phyloP scores from a whole-genome alignment of 129 eudicot species.

The Pseudognaphalium luteoalbum region DNA sequence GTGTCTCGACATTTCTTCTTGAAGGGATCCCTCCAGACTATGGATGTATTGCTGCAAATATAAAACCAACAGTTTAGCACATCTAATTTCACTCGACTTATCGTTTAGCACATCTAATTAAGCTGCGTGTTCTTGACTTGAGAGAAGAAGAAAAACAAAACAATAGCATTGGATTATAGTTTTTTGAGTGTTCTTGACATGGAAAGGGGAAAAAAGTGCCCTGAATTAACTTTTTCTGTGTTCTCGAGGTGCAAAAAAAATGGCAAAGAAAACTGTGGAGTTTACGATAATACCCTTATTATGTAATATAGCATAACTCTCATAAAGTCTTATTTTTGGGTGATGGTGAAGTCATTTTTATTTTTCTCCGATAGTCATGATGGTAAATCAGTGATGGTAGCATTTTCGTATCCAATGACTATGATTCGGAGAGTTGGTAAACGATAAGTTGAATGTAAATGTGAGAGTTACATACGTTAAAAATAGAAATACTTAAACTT shows the following conservation, averaged over 20 bases:
- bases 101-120: neutral
- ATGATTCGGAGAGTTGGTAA: too few species aligned
- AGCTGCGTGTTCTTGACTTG: neutral
- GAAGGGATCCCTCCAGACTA: conserved; percentile 69
- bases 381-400: too few species aligned
- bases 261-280: neutral
- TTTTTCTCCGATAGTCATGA: too few species aligned
- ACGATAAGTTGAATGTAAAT: too few species aligned
- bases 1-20: conserved; percentile 94
- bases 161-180: neutral
- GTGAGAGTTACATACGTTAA: too few species aligned
- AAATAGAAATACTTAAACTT: too few species aligned
- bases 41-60: conserved; percentile 87
- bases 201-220: neutral
- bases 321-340: too few species aligned
- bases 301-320: neutral
- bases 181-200: neutral
- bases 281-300: neutral
- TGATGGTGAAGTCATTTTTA: too few species aligned
- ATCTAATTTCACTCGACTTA: too few species aligned
- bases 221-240: neutral
- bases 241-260: neutral
- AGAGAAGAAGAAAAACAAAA: neutral
- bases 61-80: conserved; percentile 11
- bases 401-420: too few species aligned